Conservation (phyloP, 441 rosid genomes). For the Iberis amara region DNA sequence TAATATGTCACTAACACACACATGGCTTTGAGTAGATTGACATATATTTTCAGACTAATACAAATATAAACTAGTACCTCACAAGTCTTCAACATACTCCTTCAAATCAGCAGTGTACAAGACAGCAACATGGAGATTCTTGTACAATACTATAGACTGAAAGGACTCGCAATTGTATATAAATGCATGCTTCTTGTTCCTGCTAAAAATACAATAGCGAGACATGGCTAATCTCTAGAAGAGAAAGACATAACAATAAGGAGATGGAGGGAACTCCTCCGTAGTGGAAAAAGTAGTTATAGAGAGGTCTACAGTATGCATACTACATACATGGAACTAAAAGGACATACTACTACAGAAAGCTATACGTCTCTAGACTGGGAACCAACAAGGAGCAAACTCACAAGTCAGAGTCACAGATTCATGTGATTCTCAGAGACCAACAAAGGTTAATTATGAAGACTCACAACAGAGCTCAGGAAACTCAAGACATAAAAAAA, state of each 20-base stretch:
- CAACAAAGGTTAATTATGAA: conserved; percentile 9
- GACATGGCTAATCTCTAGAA: conserved; percentile 23
- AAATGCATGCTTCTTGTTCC: conserved; percentile 23
- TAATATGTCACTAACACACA: conserved; percentile 11
- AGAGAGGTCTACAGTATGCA: too few species aligned
- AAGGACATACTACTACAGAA: background rate
- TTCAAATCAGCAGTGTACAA: conserved; percentile 25
- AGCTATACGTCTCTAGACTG: too few species aligned
- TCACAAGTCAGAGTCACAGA: background rate
- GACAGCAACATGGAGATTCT: conserved; percentile 15
- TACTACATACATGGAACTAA: background rate
- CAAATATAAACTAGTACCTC: conserved; percentile 27
- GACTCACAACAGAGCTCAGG: conserved; percentile 2
- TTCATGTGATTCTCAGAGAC: conserved; percentile 7
- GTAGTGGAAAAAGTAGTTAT: too few species aligned
- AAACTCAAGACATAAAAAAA: background rate
- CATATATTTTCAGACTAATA: conserved; percentile 17
- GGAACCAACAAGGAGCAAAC: background rate
- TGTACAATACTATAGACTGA: conserved; percentile 10
- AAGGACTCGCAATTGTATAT: conserved; percentile 9
- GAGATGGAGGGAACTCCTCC: too few species aligned
- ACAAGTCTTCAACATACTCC: conserved; percentile 24
- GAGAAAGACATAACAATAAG: conserved; percentile 15
- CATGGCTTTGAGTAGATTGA: conserved; percentile 6
- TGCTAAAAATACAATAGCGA: conserved; percentile 26